Evolutionary conservation across 805 yeast genomes (phyloP).

Genomic region (Candida wancherniae): DNA sequence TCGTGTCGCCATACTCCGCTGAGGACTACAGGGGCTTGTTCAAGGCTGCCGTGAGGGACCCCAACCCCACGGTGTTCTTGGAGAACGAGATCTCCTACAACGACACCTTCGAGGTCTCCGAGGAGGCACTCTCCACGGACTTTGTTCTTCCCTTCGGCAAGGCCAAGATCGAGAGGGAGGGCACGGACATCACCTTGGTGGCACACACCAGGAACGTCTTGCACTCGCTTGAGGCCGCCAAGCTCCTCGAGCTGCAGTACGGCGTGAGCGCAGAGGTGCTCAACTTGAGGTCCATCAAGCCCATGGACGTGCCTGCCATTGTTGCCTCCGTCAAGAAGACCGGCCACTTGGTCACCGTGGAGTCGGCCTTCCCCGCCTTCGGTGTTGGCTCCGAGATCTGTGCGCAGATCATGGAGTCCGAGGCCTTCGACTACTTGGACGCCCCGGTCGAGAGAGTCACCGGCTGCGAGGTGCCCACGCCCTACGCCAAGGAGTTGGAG

Average conservation of each 20-base stretch:
- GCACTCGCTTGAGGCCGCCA: constrained; percentile 87
- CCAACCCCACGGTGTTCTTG: constrained; percentile 93
- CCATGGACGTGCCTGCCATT: constrained; percentile 85
- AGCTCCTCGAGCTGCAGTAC: constrained; percentile 72
- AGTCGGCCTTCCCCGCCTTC: constrained; percentile 96
- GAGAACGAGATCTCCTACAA: constrained; percentile 96
- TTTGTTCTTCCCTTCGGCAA: constrained; percentile 89
- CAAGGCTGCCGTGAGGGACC: constrained; percentile 97
- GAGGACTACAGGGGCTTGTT: constrained; percentile 94
- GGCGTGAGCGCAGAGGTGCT: constrained; percentile 90
- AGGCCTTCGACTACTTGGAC: constrained; percentile 96
- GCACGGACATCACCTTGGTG: constrained; percentile 84
- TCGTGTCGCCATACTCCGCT: constrained; percentile 89
- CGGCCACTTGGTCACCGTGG: constrained; percentile 92
- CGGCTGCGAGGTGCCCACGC: constrained; percentile 99
- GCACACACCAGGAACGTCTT: constrained; percentile 90
- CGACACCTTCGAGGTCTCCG: constrained; percentile 83
- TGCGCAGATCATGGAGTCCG: constrained; percentile 97
- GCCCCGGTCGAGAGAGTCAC: constrained; percentile 98
- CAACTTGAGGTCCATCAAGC: constrained; percentile 95
- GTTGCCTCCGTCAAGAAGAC: constrained; percentile 91
- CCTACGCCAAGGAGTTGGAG: constrained; percentile 93
- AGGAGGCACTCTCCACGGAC: constrained; percentile 85
- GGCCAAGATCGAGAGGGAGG: constrained; percentile 93
- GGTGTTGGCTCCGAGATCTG: constrained; percentile 98